Base-by-base conservation (phyloP, 345 rosid genomes). In the Moricandia arvensis region DNA sequence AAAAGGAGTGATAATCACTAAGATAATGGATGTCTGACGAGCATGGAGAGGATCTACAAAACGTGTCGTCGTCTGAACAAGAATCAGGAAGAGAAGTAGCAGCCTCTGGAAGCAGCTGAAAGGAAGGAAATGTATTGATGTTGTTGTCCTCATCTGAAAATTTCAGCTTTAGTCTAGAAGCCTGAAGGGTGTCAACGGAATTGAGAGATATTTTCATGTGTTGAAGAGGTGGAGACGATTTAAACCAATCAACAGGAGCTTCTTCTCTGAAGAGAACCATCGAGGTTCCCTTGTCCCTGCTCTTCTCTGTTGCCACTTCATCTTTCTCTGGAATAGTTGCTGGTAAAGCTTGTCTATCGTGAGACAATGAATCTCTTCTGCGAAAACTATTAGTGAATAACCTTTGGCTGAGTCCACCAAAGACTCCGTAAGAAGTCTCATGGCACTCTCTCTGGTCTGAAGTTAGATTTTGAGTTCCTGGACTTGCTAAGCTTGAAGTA, bases 141-240 rank as follows among this genome's bases (percentile, higher is more conserved):
- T 33, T 15, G 59, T 80, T 83, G 69, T 68, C 75, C 26, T 81
- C 90, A 67, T 85, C 82, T 64, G 99, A 89, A 81, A 89, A 83
- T 80, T 80, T 88, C 61, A 95, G 82, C 80, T 83, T 88, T 71
- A 95, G 83, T 61, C 84, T 92, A 17, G 93, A 88, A 65, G 83
- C 78, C 75, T 86, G 90, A 69, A 82, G 69, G 64, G 87, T 85
- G 84, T 86, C 83, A 10, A 82, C 58, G 34, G 91, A 97, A 63
- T 51, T 91, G 85, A 92, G 93, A 79, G 96, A 90, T 78, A 95
- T 83, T 76, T 86, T 90, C 97, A 95, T 95, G 78, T 85, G 96
- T 61, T 89, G 91, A 58, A 95, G 86, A 59, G 97, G 97, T 13
- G 99, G 97, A 17, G 99, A 95, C 65, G 96, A 86, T 16, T 90